Percentiles rank a stretch among this genome's conserved stretches.
Evolutionary conservation across 1,284 basidiomycete genomes (phyloP).

Genomic region (Meripilus lineatus): DNA sequence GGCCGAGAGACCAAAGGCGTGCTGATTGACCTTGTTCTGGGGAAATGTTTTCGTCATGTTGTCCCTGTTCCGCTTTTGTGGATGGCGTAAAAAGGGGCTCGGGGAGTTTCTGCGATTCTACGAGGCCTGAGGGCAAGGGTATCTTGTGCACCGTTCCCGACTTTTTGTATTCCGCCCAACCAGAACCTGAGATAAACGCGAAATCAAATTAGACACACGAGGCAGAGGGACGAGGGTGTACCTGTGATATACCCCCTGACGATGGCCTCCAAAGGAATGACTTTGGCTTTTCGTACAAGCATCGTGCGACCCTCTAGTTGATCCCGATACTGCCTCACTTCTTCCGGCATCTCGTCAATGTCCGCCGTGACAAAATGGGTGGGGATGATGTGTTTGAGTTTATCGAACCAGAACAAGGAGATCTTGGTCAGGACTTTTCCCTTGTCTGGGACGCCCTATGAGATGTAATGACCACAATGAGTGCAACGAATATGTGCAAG

Average conservation of each 20-base stretch:
- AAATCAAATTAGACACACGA: background rate
- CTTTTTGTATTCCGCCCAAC: constrained; percentile 92
- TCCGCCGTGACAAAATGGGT: constrained; percentile 83
- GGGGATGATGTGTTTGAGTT: constrained; percentile 72
- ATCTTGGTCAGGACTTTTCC: constrained; percentile 88
- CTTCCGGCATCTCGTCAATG: constrained; percentile 70
- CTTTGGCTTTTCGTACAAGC: constrained; percentile 87
- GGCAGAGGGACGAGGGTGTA: constrained; percentile 28
- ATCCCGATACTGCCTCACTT: constrained; percentile 63
- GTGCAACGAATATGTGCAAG: no score
- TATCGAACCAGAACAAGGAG: constrained; percentile 94
- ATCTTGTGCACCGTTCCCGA: constrained; percentile 89
- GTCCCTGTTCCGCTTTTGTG: constrained; percentile 94
- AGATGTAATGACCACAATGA: background rate
- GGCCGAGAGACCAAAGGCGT: constrained; percentile 1
- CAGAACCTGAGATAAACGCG: constrained; percentile 64
- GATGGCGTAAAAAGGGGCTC: constrained; percentile 93
- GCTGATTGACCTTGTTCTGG: constrained; percentile 82
- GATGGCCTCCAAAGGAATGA: constrained; percentile 95
- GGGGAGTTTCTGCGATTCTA: constrained; percentile 84
- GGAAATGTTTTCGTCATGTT: constrained; percentile 97
- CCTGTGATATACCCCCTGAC: constrained; percentile 96
- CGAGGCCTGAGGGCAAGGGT: constrained; percentile 65
- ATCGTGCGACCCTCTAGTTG: constrained; percentile 85
- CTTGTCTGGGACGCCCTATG: constrained; percentile 92